Evolutionary conservation across 2,329 filamentous ascomycete species (phyloP).

Genomic region (Phyllosticta capitalensis): DNA sequence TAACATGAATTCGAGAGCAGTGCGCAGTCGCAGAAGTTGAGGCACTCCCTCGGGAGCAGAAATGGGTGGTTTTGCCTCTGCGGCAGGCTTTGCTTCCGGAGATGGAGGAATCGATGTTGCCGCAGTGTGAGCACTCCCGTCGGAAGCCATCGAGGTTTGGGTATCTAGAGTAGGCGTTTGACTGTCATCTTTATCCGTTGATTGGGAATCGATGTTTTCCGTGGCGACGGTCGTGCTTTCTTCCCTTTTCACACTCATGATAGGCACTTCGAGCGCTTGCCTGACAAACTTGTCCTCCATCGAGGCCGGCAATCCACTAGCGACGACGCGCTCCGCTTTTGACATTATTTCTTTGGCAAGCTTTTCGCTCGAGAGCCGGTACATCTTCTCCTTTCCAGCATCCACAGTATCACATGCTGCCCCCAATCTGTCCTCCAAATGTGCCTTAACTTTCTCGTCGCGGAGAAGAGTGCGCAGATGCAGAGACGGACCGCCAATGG

Average conservation of each 20-base stretch:
- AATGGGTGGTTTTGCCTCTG: constrained; percentile 14
- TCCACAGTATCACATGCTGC: constrained; percentile 73
- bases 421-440: constrained; percentile 57
- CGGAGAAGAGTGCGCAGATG: constrained; percentile 52
- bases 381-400: constrained; percentile 77
- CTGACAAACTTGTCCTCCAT: constrained; percentile 80
- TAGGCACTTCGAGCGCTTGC: constrained; percentile 64
- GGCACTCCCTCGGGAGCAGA: constrained; percentile 37
- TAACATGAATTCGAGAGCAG: constrained; percentile 56
- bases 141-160: constrained; percentile 16
- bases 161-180: constrained; percentile 27
- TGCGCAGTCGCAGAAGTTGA: constrained; percentile 53
- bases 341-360: constrained; percentile 53
- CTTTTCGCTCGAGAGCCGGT: constrained; percentile 64
- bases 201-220: constrained; percentile 14
- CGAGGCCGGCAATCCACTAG: constrained; percentile 58
- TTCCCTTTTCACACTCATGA: constrained; percentile 57
- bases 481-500: constrained; percentile 43
- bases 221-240: constrained; percentile 31
- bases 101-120: constrained; percentile 12
- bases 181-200: constrained; percentile 12
- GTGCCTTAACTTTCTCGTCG: constrained; percentile 28
- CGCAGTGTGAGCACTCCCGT: constrained; percentile 14
- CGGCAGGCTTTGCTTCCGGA: neutral
- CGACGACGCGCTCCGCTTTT: constrained; percentile 65